phyloP scores from a whole-genome alignment of 2,329 filamentous ascomycete genomes.

The Annulohypoxylon truncatum region DNA sequence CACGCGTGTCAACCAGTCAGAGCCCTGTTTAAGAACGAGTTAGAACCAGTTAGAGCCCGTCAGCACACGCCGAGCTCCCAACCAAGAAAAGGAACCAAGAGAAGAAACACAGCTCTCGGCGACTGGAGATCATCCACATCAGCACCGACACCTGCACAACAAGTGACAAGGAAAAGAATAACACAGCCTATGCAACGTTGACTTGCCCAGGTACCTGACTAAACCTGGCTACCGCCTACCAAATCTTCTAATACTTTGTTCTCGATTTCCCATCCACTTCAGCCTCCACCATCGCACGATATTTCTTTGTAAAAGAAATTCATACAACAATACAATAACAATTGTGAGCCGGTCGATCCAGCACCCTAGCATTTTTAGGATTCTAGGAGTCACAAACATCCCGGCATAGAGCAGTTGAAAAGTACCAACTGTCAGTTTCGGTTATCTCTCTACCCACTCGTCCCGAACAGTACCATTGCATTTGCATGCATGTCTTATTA shows the following conservation, averaged over 20 bases:
- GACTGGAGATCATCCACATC: constrained; percentile 41
- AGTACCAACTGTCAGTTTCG: constrained; percentile 3
- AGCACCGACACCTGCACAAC: constrained; percentile 19
- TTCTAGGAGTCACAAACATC: not conserved
- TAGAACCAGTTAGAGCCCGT: not conserved
- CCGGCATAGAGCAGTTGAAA: not conserved
- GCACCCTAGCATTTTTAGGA: not conserved
- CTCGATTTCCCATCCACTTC: constrained; percentile 24
- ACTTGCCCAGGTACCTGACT: constrained; percentile 39
- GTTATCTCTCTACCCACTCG: constrained; percentile 16
- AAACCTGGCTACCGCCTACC: constrained; percentile 22
- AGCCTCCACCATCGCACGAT: constrained; percentile 32
- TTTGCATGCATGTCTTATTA: constrained; percentile 38
- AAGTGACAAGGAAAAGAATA: constrained; percentile 2
- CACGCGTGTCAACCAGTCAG: constrained; percentile 37
- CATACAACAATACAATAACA: constrained; percentile 4
- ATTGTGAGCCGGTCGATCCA: constrained; percentile 20
- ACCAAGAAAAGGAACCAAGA: constrained; percentile 18
- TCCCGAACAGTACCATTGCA: constrained; percentile 16
- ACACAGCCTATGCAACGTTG: constrained; percentile 44
- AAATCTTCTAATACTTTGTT: constrained; percentile 30
- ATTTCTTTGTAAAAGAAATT: constrained; percentile 29
- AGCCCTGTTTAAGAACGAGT: not conserved
- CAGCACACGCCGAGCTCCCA: constrained; percentile 10
- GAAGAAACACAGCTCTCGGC: constrained; percentile 32